These are phyloP conservation scores for Melastoma candidum DNA, from an alignment of 441 rosid genomes.

Conservation along the genomic window DNA sequence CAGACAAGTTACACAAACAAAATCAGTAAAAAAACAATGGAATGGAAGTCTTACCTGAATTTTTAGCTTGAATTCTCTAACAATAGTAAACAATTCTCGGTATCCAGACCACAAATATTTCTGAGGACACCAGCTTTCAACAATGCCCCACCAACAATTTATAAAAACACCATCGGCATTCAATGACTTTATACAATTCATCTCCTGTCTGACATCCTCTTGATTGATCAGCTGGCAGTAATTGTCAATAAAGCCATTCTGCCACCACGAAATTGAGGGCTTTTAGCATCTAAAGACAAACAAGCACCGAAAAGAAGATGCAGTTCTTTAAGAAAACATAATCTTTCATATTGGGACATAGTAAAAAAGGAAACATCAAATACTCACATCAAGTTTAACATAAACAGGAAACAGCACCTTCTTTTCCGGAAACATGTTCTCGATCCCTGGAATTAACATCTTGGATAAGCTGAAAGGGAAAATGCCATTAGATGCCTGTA, in stretches of 20 bases:
- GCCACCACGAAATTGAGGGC: constrained; percentile 17
- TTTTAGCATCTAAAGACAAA: not conserved
- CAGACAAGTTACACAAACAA: too few species aligned
- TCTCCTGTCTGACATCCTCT: constrained; percentile 47
- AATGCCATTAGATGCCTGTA: not conserved
- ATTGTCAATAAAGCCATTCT: constrained; percentile 47
- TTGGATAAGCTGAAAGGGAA: constrained; percentile 56
- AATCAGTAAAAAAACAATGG: too few species aligned
- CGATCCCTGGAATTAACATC: constrained; percentile 61
- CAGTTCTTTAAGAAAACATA: too few species aligned
- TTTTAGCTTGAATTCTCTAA: constrained; percentile 57
- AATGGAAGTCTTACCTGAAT: constrained; percentile 35
- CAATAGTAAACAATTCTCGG: constrained; percentile 47
- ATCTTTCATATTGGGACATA: not conserved
- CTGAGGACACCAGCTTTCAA: constrained; percentile 69
- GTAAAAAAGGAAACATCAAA: constrained; percentile 10
- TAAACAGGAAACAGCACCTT: constrained; percentile 46
- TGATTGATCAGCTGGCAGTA: constrained; percentile 56
- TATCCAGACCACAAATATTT: constrained; percentile 73
- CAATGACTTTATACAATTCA: constrained; percentile 45
- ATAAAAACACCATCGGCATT: constrained; percentile 57
- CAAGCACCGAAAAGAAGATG: too few species aligned
- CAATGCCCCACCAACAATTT: constrained; percentile 82
- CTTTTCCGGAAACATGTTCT: constrained; percentile 34
- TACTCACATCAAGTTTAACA: constrained; percentile 55